Conservation (phyloP, 2,329 filamentous ascomycete species). For the Furcasterigmium sp. region DNA sequence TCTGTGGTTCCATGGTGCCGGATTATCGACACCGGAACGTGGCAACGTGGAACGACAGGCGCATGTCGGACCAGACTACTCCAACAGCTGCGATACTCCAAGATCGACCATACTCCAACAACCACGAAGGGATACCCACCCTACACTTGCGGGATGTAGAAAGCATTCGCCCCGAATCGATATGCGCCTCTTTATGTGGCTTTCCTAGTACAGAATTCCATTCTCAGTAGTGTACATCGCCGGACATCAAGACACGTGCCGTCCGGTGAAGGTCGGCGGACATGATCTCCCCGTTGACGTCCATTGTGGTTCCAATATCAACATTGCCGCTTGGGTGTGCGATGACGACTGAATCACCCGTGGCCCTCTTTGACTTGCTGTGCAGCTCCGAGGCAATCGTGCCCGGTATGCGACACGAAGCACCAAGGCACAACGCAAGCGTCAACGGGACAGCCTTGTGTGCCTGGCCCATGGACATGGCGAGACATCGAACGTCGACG, state of each 20-base stretch:
- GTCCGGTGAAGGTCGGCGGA: slow-evolving; percentile 42
- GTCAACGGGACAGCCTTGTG: slow-evolving; percentile 38
- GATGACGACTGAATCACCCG: slow-evolving; percentile 29
- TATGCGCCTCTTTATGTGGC: too few species aligned
- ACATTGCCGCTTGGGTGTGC: slow-evolving; percentile 41
- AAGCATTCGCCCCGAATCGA: too few species aligned
- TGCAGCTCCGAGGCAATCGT: slow-evolving; percentile 33
- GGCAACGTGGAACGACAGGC: too few species aligned
- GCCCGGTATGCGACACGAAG: slow-evolving; percentile 31
- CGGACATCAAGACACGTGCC: slow-evolving; percentile 44
- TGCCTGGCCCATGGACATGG: slow-evolving; percentile 39
- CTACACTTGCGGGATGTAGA: too few species aligned
- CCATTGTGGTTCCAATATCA: slow-evolving; percentile 37
- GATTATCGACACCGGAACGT: too few species aligned
- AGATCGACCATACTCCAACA: too few species aligned
- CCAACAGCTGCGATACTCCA: too few species aligned
- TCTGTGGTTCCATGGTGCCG: too few species aligned
- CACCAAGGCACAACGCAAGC: slow-evolving; percentile 32
- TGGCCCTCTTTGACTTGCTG: slow-evolving; percentile 1
- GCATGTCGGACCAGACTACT: too few species aligned
- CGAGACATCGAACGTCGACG: slow-evolving; percentile 38
- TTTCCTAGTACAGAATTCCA: too few species aligned
- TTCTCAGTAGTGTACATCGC: slow-evolving; percentile 36
- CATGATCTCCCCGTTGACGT: slow-evolving; percentile 29
- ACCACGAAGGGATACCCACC: too few species aligned